Percentiles rank a stretch among this genome's conserved stretches.
These are phyloP conservation scores for Talaromyces amestolkiae DNA, from an alignment of 2,329 filamentous ascomycete genomes.

Conservation along the genomic window DNA sequence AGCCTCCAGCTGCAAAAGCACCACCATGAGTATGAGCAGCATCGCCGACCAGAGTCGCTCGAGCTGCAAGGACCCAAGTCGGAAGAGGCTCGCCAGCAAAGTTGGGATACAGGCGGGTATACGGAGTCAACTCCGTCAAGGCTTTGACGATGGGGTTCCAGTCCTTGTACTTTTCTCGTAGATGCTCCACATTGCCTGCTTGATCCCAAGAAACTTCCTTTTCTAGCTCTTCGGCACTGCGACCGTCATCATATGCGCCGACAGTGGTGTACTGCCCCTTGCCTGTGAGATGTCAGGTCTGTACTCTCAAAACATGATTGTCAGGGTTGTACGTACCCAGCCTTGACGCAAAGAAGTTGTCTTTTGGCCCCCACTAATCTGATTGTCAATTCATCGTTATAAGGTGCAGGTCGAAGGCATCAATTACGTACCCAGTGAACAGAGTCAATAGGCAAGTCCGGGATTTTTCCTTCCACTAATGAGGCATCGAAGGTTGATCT, in stretches of 20 bases:
- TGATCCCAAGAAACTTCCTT: slow-evolving; percentile 40
- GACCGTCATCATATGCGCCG: slow-evolving; percentile 43
- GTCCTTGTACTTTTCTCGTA: slow-evolving; percentile 36
- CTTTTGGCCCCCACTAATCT: slow-evolving; percentile 41
- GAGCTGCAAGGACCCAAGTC: slow-evolving; percentile 42
- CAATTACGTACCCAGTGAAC: slow-evolving; percentile 35
- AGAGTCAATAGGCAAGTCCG: slow-evolving; percentile 42
- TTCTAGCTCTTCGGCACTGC: slow-evolving; percentile 33
- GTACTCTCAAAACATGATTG: neutral
- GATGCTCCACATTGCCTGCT: slow-evolving; percentile 35
- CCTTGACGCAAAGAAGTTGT: slow-evolving; percentile 46
- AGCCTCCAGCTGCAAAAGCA: slow-evolving; percentile 32
- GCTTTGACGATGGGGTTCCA: slow-evolving; percentile 46
- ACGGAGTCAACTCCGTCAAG: slow-evolving; percentile 43
- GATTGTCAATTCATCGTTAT: neutral
- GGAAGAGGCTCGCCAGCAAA: slow-evolving; percentile 41
- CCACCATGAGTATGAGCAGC: slow-evolving; percentile 34
- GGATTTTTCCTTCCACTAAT: slow-evolving; percentile 38
- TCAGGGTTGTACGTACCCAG: slow-evolving; percentile 31
- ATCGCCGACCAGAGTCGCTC: slow-evolving; percentile 30
- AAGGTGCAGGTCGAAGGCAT: neutral
- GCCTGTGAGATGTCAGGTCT: slow-evolving; percentile 20
- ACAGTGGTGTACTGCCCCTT: slow-evolving; percentile 42
- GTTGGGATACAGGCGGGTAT: slow-evolving; percentile 46
- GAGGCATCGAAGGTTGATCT: slow-evolving; percentile 47